Evolutionary conservation across 2,329 filamentous ascomycete genomes (phyloP).

Genomic region (Fusarium denticulatum): DNA sequence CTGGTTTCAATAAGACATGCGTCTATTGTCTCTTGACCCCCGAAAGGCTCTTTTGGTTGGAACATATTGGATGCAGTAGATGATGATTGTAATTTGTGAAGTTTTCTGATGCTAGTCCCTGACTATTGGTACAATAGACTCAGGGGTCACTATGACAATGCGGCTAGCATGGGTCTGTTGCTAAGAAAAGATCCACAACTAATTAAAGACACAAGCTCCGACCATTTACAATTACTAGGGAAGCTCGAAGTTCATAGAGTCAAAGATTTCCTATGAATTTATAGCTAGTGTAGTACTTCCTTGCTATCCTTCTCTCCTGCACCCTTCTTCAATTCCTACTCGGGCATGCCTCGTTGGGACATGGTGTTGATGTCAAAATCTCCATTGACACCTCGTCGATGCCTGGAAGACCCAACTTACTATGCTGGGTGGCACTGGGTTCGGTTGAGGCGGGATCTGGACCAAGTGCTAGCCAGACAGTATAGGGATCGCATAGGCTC

Average conservation of each 20-base stretch:
- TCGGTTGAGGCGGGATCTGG: background rate
- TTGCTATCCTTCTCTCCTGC: background rate
- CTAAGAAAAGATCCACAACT: background rate
- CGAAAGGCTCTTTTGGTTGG: background rate
- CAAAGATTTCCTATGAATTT: background rate
- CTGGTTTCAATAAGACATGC: too few species aligned
- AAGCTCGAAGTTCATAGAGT: background rate
- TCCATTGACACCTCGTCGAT: background rate
- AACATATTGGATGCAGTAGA: background rate
- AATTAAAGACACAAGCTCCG: background rate
- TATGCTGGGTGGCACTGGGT: background rate
- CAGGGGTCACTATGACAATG: background rate
- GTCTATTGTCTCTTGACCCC: background rate
- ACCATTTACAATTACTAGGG: background rate
- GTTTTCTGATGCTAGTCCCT: background rate
- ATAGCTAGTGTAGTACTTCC: too few species aligned
- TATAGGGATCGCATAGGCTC: background rate
- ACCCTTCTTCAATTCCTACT: background rate
- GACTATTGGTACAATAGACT: background rate
- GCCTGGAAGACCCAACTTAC: background rate
- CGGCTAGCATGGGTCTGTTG: background rate
- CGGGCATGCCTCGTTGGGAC: background rate
- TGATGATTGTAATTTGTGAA: background rate
- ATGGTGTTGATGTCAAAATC: fast-evolving
- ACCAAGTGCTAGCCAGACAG: too few species aligned